Evolutionary conservation across 2,329 filamentous ascomycete species (phyloP).

Genomic region (Paraphaeosphaeria sporulosa): DNA sequence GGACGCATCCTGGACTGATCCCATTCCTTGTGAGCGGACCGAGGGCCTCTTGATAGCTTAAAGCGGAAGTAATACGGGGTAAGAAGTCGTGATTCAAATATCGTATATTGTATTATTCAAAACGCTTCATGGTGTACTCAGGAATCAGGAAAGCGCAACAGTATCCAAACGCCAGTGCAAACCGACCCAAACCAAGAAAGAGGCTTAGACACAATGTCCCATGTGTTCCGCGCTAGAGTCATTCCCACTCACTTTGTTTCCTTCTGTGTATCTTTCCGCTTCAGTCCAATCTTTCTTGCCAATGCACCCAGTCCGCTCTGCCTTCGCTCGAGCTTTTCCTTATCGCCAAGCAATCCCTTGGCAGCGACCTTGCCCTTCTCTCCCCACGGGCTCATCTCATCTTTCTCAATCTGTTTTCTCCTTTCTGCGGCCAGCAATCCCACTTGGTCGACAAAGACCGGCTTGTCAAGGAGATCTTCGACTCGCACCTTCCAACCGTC

Average conservation of each 20-base stretch:
- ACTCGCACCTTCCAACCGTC: slow-evolving; percentile 36
- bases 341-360: slow-evolving; percentile 15
- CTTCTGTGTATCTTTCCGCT: slow-evolving; percentile 26
- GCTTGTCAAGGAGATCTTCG: slow-evolving; percentile 43
- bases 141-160: background rate
- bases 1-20: background rate
- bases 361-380: slow-evolving; percentile 31
- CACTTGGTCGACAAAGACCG: slow-evolving; percentile 40
- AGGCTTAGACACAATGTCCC: background rate
- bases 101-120: background rate
- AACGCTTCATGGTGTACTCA: background rate
- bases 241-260: background rate
- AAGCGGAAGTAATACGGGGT: background rate
- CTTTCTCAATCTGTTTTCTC: slow-evolving; percentile 38
- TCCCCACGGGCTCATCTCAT: slow-evolving; percentile 40
- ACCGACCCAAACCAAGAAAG: background rate
- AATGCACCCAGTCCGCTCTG: slow-evolving; percentile 25
- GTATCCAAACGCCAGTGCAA: background rate
- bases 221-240: background rate
- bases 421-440: slow-evolving; percentile 34
- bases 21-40: background rate
- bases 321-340: slow-evolving; percentile 23
- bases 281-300: slow-evolving; percentile 28
- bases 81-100: background rate
- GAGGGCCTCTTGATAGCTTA: background rate